Evolutionary conservation across 2,329 filamentous ascomycete genomes (phyloP).

Genomic region (Xylariaceae sp.): DNA sequence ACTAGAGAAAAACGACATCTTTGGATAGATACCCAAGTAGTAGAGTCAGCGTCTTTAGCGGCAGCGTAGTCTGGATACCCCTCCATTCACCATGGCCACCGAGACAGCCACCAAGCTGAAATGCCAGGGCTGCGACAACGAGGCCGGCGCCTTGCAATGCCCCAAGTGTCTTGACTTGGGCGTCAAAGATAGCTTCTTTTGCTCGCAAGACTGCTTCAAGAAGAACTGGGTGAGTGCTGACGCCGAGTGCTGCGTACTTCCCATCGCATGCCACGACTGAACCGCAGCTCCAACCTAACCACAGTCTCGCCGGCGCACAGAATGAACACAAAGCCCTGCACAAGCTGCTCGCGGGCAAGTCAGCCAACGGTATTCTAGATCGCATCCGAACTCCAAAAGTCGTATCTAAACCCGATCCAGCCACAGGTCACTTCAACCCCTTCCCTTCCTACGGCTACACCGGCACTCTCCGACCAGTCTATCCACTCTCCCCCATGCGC

Average conservation of each 20-base stretch:
- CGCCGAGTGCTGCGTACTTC: conserved; percentile 3
- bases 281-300: conserved; percentile 6
- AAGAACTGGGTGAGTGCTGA: conserved; percentile 79
- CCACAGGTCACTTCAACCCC: conserved; percentile 84
- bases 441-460: conserved; percentile 86
- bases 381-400: conserved; percentile 73
- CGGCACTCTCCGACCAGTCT: conserved; percentile 79
- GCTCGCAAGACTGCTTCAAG: conserved; percentile 98
- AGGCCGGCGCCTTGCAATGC: conserved; percentile 84
- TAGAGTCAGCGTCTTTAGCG: too few species aligned
- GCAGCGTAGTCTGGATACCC: too few species aligned
- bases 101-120: conserved; percentile 59
- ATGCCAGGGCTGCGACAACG: conserved; percentile 84
- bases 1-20: too few species aligned
- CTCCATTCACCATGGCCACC: conserved; percentile 38
- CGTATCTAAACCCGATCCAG: conserved; percentile 89
- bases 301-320: conserved; percentile 42
- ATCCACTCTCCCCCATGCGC: conserved; percentile 72
- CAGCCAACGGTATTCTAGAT: conserved; percentile 67
- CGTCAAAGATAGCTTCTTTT: conserved; percentile 89
- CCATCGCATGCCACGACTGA: background rate
- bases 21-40: too few species aligned
- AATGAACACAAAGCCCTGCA: conserved; percentile 78
- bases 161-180: conserved; percentile 91
- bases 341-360: conserved; percentile 59